A percentile compares a stretch with the other conserved stretches of the same genome.
These are phyloP conservation scores for Ophiocordyceps camponoti-floridani DNA, from an alignment of 2,329 filamentous ascomycete genomes.

Conservation along the genomic window DNA sequence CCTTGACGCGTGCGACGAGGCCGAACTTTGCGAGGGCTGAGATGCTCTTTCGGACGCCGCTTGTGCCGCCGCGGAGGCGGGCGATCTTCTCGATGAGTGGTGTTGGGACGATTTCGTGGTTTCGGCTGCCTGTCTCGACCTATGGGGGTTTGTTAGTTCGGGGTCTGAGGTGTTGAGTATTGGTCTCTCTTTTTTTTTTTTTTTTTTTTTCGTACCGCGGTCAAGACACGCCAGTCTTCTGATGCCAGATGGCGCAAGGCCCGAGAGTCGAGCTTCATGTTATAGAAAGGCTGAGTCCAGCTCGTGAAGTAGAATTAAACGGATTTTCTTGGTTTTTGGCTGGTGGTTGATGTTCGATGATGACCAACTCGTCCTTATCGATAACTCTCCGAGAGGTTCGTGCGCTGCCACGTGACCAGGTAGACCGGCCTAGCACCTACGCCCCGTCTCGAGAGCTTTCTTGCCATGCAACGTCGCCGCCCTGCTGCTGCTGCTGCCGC, in stretches of 20 bases:
- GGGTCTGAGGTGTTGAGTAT: not conserved
- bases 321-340: too few relatives aligned
- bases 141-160: constrained; percentile 17
- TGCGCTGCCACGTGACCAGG: not conserved
- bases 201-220: constrained; percentile 45
- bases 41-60: constrained; percentile 71
- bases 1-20: constrained; percentile 82
- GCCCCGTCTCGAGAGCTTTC: not conserved
- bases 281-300: not conserved
- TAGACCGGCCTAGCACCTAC: not conserved
- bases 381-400: constrained; percentile 5
- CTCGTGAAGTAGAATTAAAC: too few relatives aligned
- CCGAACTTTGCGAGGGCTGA: constrained; percentile 82
- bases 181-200: not conserved
- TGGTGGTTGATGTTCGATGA: too few relatives aligned
- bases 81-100: constrained; percentile 71
- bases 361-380: constrained; percentile 8
- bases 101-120: constrained; percentile 93
- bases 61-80: constrained; percentile 58
- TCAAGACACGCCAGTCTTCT: constrained; percentile 91
- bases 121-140: constrained; percentile 88
- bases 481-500: not conserved
- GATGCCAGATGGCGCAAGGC: constrained; percentile 78
- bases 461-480: not conserved
- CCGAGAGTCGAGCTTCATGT: constrained; percentile 90